Evolutionary conservation across 163 green algal species (phyloP).

Genomic region (Trebouxiophyceae sp.): DNA sequence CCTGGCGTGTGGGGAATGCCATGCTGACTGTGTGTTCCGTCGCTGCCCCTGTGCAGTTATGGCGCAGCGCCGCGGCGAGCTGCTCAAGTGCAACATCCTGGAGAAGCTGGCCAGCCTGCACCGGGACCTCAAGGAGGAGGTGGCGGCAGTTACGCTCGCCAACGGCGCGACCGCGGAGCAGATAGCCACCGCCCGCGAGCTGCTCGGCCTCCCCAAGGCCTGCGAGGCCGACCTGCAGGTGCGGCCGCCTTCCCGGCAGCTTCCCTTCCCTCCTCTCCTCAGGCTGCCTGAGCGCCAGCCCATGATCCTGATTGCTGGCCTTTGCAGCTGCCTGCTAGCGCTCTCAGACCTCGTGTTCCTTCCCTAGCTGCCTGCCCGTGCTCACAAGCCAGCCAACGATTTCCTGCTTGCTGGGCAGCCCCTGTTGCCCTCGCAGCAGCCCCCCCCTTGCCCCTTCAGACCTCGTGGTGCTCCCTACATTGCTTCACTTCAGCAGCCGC

Average conservation of each 20-base stretch:
- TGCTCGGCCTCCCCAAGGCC: background rate
- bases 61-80: constrained; percentile 21
- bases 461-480: no score
- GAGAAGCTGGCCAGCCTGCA: constrained; percentile 18
- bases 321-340: no score
- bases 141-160: background rate
- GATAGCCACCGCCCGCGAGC: background rate
- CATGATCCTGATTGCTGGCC: no score
- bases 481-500: no score
- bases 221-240: no score
- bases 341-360: no score
- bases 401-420: no score
- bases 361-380: no score
- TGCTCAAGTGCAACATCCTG: constrained; percentile 24
- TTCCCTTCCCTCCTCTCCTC: background rate
- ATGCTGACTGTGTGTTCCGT: background rate
- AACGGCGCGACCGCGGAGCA: background rate
- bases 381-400: no score
- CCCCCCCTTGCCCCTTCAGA: no score
- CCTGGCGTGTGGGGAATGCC: background rate
- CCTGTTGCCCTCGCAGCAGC: no score
- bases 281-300: background rate
- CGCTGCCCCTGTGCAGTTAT: constrained; percentile 17
- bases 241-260: background rate
- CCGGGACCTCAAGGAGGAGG: constrained; percentile 7